Evolutionary conservation across 2,329 filamentous ascomycete species (phyloP).

Genomic region (Exophiala lecanii-corni): DNA sequence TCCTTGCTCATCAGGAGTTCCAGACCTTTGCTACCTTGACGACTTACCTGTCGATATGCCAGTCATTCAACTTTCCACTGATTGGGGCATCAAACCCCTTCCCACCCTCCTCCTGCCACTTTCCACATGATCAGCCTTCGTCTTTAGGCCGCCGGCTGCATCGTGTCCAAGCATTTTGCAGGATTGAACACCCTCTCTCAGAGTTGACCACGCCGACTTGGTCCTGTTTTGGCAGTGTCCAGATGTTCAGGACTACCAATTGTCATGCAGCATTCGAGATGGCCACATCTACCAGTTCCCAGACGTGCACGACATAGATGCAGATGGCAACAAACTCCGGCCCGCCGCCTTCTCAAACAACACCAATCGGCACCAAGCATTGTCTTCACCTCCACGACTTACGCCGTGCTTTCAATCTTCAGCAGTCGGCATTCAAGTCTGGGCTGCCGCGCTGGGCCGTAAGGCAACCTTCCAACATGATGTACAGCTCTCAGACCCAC

Average conservation of each 20-base stretch:
- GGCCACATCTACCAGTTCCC: slow-evolving; percentile 4
- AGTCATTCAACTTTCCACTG: too few species aligned
- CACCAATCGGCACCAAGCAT: too few species aligned
- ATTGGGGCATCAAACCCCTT: too few species aligned
- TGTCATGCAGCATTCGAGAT: slow-evolving; percentile 9
- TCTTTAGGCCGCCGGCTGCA: neutral
- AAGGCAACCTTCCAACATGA: too few species aligned
- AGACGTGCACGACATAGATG: slow-evolving; percentile 21
- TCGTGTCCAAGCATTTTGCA: neutral
- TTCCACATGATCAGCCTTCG: neutral
- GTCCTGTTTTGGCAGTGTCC: slow-evolving; percentile 1
- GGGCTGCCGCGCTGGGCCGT: too few species aligned
- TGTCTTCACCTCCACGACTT: too few species aligned
- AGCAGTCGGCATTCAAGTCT: too few species aligned
- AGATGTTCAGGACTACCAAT: neutral
- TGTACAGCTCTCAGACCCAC: too few species aligned
- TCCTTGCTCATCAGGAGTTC: too few species aligned
- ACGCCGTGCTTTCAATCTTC: too few species aligned
- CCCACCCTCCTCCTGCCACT: neutral
- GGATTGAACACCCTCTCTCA: neutral
- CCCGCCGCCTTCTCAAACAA: slow-evolving; percentile 11
- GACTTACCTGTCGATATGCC: too few species aligned
- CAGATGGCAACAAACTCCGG: slow-evolving; percentile 18
- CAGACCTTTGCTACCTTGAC: neutral
- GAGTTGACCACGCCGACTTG: slow-evolving; percentile 1